Percentiles rank a stretch among this genome's conserved stretches.
Conservation (phyloP, 2,329 filamentous ascomycete genomes). For the Phyllosticta paracitricarpa region DNA sequence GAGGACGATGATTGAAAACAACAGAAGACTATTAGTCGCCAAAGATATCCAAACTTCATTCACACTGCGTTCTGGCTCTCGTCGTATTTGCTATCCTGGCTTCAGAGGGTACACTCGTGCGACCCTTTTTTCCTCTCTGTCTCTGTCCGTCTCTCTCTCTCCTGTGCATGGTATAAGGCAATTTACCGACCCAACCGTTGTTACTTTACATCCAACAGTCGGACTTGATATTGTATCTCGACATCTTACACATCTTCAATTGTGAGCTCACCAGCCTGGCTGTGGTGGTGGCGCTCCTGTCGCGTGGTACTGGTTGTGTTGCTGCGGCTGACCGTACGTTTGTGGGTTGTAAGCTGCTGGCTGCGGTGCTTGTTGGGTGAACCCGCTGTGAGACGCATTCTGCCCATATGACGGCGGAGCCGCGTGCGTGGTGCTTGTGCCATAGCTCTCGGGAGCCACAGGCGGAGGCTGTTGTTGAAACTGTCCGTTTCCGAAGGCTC, state of each 20-base stretch:
- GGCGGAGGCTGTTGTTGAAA: slow-evolving; percentile 1
- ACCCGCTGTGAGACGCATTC: neutral
- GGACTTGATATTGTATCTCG: neutral
- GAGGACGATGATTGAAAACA: slow-evolving; percentile 51
- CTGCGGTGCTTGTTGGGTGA: neutral
- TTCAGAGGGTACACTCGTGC: neutral
- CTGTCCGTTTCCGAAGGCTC: neutral
- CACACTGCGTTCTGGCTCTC: neutral
- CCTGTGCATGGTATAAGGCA: neutral
- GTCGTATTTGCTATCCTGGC: neutral
- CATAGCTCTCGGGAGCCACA: neutral
- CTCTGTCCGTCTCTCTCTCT: neutral
- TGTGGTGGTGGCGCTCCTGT: neutral
- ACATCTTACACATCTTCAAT: slow-evolving; percentile 7
- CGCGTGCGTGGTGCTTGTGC: neutral
- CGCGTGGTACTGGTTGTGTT: slow-evolving; percentile 3
- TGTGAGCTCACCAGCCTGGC: slow-evolving; percentile 2
- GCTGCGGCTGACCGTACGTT: neutral
- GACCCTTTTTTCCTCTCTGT: neutral
- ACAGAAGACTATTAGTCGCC: neutral
- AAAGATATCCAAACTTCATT: neutral
- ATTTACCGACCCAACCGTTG: neutral
- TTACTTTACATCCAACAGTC: neutral
- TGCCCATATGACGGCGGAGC: neutral
- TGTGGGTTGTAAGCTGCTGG: neutral